phyloP scores from a whole-genome alignment of 768 basidiomycete genomes.

The Zangia roseola region DNA sequence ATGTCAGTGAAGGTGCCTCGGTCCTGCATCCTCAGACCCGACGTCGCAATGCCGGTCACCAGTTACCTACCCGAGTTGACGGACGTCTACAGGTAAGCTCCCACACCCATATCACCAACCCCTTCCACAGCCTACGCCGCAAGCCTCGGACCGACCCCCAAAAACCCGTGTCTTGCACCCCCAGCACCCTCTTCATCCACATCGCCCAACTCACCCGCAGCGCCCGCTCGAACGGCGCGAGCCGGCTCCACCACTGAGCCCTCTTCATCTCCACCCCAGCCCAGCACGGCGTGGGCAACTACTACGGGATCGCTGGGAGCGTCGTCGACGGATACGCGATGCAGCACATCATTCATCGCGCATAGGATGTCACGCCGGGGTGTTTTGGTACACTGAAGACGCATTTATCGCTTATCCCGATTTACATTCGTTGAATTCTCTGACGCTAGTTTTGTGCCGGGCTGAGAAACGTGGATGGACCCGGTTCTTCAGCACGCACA shows the following conservation, averaged over 20 bases:
- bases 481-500: too few species aligned
- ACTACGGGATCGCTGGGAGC: constrained; percentile 15
- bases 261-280: constrained; percentile 23
- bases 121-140: constrained; percentile 5
- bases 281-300: constrained; percentile 19
- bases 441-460: too few species aligned
- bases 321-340: constrained; percentile 11
- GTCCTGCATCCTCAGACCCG: background rate
- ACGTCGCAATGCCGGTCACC: constrained; percentile 3
- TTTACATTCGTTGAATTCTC: too few species aligned
- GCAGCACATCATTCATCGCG: constrained; percentile 16
- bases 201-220: constrained; percentile 16
- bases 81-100: constrained; percentile 7
- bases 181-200: constrained; percentile 12
- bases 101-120: too few species aligned
- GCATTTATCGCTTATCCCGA: constrained; percentile 10
- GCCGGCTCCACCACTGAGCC: constrained; percentile 14
- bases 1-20: constrained; percentile 4
- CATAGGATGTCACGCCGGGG: constrained; percentile 5
- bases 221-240: background rate
- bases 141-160: background rate
- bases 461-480: too few species aligned
- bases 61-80: constrained; percentile 10
- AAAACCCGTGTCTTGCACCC: constrained; percentile 6
- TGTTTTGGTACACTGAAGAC: constrained; percentile 5